Evolutionary conservation across 164 flowering plant species (phyloP).

Genomic region (Protea cynaroides): DNA sequence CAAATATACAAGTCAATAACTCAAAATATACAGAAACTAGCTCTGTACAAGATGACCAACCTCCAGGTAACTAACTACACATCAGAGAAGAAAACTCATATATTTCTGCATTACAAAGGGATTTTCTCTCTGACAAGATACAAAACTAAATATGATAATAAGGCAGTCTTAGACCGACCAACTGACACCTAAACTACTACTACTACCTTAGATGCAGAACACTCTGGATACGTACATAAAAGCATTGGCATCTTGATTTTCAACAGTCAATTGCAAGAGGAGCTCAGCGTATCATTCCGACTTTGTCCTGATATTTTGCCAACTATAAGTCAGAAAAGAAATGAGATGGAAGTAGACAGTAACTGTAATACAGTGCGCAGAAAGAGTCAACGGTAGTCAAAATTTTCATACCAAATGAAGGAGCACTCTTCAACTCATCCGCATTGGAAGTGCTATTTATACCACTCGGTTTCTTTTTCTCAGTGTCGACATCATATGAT

Average conservation of each 20-base stretch:
- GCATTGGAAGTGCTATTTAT: conserved; percentile 8
- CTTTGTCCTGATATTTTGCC: neutral
- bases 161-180: neutral
- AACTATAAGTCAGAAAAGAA: neutral
- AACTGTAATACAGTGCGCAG: no score
- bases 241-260: neutral
- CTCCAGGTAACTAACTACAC: neutral
- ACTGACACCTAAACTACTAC: neutral
- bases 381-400: no score
- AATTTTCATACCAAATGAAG: conserved; percentile 8
- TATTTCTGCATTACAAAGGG: neutral
- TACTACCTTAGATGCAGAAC: neutral
- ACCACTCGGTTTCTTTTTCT: conserved; percentile 20
- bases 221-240: neutral
- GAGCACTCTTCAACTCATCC: conserved; percentile 13
- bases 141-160: no score
- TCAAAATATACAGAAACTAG: neutral
- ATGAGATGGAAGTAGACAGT: no score
- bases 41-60: neutral
- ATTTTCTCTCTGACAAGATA: neutral
- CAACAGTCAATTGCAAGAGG: neutral
- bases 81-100: neutral
- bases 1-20: no score
- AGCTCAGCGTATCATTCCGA: neutral
- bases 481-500: conserved; percentile 50